phyloP scores from a whole-genome alignment of 805 yeast species.

The Nakazawaea wyomingensis region DNA sequence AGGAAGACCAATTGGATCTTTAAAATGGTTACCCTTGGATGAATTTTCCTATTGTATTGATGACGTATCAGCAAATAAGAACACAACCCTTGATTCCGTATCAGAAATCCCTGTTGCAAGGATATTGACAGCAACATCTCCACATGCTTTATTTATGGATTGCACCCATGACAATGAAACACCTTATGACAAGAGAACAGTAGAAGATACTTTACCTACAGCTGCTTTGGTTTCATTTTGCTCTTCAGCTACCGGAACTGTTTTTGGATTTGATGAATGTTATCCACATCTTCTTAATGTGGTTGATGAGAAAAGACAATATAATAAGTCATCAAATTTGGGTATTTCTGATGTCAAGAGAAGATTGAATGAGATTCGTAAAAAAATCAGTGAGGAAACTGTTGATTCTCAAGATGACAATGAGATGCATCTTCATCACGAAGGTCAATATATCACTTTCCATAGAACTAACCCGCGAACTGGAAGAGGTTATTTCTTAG shows the following conservation, averaged over 20 bases:
- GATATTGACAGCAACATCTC: constrained; percentile 61
- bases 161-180: constrained; percentile 95
- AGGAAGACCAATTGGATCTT: constrained; percentile 92
- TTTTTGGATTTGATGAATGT: constrained; percentile 89
- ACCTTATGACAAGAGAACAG: constrained; percentile 83
- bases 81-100: constrained; percentile 25
- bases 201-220: constrained; percentile 90
- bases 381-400: constrained; percentile 48
- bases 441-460: constrained; percentile 85
- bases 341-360: constrained; percentile 79
- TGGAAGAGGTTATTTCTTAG: constrained; percentile 83
- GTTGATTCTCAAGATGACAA: constrained; percentile 52
- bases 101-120: constrained; percentile 69
- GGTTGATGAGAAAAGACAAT: constrained; percentile 67
- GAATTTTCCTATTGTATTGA: constrained; percentile 62
- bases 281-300: constrained; percentile 79
- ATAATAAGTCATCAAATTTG: constrained; percentile 36
- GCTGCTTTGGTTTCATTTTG: constrained; percentile 94
- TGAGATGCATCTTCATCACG: constrained; percentile 93
- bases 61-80: constrained; percentile 15
- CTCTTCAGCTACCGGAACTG: constrained; percentile 90
- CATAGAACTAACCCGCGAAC: constrained; percentile 80
- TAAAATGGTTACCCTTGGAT: constrained; percentile 73
- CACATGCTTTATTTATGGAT: constrained; percentile 95
- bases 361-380: constrained; percentile 52